Base-by-base conservation (phyloP, 1,139 yeast species). In the Suhomyces kunorum region DNA sequence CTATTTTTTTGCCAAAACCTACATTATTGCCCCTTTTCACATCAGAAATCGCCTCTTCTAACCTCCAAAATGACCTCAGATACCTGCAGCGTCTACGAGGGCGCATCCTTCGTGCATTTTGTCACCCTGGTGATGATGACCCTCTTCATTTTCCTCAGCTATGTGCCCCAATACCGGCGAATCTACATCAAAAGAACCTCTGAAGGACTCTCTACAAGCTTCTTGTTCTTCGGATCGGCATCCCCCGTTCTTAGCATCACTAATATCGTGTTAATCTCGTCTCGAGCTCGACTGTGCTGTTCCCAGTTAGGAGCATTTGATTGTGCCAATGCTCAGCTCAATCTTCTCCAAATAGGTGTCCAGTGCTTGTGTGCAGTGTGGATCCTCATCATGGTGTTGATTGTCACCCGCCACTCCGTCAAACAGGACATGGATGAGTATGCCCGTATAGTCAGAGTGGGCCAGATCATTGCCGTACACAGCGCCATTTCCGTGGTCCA, bases 181-280 rank as follows among this genome's bases (percentile, higher is more conserved):
- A 81, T 88, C 35, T 62, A 77, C 37, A 54, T 58, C 15, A 76
- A 88, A 38, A 63, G 75, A 41, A 75, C 89, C 6, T 81, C 92
- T 5, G 92, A 87, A 55, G 96, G 96, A 3, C 66, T 88, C 20
- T 83, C 92, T 2, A 86, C 90, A 8, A 73, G 77, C 52, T 88
- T 83, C 55, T 66, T 88, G 36, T 64, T 87, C 11, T 70, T 88
- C 28, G 94, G 95, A 3, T 80, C 87, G 11, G 65, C 83, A 17
- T 83, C 94, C 2, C 85, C 90, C 2, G 65, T 82, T 11, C 79
- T 84, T 50, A 83, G 95, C 0, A 61, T 83, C 32, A 71, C 86
- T 22, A 88, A 88, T 54, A 77, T 88, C 39, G 61, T 82, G 7
- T 61, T 87, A 31, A 70, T 87, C 8, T 78, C 87, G 9, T 64